phyloP scores from a whole-genome alignment of 2,329 filamentous ascomycete species.

The Cladosporium sp. region DNA sequence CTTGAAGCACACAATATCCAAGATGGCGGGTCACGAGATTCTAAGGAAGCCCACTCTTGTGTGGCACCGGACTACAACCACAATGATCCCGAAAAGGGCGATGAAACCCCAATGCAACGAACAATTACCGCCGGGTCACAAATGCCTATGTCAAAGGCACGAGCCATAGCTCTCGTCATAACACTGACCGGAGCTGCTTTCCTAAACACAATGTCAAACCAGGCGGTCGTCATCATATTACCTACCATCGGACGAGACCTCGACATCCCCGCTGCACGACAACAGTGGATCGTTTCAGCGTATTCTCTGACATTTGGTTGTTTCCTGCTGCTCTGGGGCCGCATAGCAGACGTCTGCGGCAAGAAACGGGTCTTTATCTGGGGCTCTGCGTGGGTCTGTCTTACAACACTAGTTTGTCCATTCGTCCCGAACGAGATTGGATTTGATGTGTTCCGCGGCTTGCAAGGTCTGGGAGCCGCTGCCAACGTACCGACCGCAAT shows the following conservation, averaged over 20 bases:
- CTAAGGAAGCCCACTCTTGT: neutral
- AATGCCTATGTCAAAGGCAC: conserved; percentile 24
- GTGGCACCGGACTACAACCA: neutral
- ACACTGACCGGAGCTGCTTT: conserved; percentile 30
- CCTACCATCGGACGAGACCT: conserved; percentile 31
- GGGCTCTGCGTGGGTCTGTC: conserved; percentile 60
- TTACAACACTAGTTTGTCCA: conserved; percentile 56
- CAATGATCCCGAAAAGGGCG: neutral
- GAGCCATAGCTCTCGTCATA: conserved; percentile 27
- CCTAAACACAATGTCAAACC: conserved; percentile 30
- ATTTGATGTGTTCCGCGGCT: conserved; percentile 62
- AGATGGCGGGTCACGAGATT: neutral
- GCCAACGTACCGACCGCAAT: conserved; percentile 68
- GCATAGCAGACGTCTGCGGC: conserved; percentile 63
- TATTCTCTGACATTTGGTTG: conserved; percentile 65
- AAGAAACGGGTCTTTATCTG: conserved; percentile 62
- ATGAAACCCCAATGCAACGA: conserved; percentile 8
- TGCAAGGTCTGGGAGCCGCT: conserved; percentile 65
- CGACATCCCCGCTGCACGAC: conserved; percentile 29
- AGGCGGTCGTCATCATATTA: conserved; percentile 33
- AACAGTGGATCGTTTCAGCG: conserved; percentile 60
- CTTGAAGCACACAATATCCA: neutral
- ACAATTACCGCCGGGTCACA: conserved; percentile 15
- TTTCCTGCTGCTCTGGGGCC: conserved; percentile 64
- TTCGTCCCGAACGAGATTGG: conserved; percentile 64